These are phyloP conservation scores for Exophiala sp. DNA, from an alignment of 2,329 filamentous ascomycete species.

Conservation along the genomic window DNA sequence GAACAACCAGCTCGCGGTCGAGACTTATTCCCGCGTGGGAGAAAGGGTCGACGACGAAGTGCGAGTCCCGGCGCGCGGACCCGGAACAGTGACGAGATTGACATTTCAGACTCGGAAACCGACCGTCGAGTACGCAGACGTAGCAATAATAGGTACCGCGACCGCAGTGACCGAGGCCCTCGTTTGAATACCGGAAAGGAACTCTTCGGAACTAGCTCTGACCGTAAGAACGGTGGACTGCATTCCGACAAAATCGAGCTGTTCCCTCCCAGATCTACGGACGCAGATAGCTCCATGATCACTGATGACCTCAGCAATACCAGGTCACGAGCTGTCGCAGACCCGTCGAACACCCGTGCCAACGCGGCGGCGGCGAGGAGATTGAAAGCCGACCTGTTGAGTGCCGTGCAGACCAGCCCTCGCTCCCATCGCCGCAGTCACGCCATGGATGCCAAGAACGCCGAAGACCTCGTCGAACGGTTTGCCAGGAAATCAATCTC, in stretches of 20 bases:
- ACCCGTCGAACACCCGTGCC: constrained; percentile 19
- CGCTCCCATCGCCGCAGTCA: constrained; percentile 43
- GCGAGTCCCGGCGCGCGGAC: constrained; percentile 54
- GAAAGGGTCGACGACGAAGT: constrained; percentile 48
- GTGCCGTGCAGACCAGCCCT: constrained; percentile 33
- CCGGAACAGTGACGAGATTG: constrained; percentile 38
- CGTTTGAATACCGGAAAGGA: constrained; percentile 45
- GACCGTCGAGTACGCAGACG: constrained; percentile 31
- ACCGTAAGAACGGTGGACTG: constrained; percentile 39
- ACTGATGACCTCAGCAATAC: constrained; percentile 36
- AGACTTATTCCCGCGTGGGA: constrained; percentile 39
- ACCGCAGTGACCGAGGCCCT: constrained; percentile 38
- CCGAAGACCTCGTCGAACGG: constrained; percentile 43
- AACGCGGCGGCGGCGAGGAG: constrained; percentile 33
- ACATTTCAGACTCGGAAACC: constrained; percentile 36
- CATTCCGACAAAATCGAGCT: constrained; percentile 34
- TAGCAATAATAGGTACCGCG: constrained; percentile 38
- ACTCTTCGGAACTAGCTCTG: constrained; percentile 51
- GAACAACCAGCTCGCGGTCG: constrained; percentile 29
- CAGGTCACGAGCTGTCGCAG: constrained; percentile 26
- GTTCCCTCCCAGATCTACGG: constrained; percentile 39
- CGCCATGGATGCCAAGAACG: constrained; percentile 51
- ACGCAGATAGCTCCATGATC: constrained; percentile 18
- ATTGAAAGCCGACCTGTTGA: constrained; percentile 55
- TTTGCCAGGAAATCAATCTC: constrained; percentile 28